Conservation (phyloP, 2,329 filamentous ascomycete genomes). For the Apiospora arundinis region DNA sequence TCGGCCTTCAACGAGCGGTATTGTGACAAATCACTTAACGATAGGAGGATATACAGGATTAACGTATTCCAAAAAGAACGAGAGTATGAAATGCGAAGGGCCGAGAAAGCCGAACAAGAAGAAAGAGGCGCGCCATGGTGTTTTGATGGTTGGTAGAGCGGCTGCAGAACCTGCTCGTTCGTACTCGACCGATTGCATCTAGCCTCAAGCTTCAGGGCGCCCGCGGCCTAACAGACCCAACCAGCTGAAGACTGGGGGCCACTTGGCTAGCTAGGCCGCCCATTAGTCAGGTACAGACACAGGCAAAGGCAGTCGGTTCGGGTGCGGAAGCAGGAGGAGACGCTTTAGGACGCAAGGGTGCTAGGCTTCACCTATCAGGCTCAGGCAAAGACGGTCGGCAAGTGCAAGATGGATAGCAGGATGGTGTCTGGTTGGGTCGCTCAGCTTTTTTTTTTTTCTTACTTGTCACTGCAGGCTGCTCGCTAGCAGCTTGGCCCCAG, state of each 20-base stretch:
- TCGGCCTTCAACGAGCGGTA: background rate
- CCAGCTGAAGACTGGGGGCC: conserved; percentile 6
- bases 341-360: background rate
- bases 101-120: background rate
- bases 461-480: background rate
- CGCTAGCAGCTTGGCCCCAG: conserved; percentile 2
- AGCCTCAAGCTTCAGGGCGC: conserved; percentile 13
- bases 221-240: background rate
- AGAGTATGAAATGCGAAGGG: background rate
- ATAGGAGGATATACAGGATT: background rate
- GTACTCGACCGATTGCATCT: conserved; percentile 10
- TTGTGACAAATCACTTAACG: conserved; percentile 16
- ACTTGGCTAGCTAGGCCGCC: background rate
- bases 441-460: conserved; percentile 19
- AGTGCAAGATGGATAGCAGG: background rate
- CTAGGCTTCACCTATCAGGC: background rate
- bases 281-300: background rate
- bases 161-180: conserved; percentile 11
- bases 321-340: conserved; percentile 7
- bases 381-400: no score
- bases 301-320: no score
- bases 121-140: conserved; percentile 9
- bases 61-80: background rate
- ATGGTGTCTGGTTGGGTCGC: background rate
- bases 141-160: conserved; percentile 9